Percentiles rank a stretch among this genome's conserved stretches.
Evolutionary conservation across 2,329 filamentous ascomycete species (phyloP).

Genomic region (Dactylellina sp.): DNA sequence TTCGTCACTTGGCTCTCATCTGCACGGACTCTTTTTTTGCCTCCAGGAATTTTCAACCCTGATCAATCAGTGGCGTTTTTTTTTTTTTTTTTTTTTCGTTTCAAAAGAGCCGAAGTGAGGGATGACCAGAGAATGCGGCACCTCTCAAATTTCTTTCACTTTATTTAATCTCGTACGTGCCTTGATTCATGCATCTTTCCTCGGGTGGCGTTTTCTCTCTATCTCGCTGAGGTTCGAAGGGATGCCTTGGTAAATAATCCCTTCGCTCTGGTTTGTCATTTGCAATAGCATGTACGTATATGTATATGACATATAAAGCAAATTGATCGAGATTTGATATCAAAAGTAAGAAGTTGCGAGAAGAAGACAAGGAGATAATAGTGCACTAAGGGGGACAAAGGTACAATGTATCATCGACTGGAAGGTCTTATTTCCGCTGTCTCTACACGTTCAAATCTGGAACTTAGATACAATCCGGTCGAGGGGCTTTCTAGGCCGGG

Average conservation of each 20-base stretch:
- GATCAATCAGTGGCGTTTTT: constrained; percentile 21
- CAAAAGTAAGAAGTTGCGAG: no score
- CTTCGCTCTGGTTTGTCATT: not conserved
- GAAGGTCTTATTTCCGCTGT: no score
- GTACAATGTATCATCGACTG: no score
- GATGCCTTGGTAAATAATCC: not conserved
- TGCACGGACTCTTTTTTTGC: not conserved
- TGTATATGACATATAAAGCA: no score
- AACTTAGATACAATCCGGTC: no score
- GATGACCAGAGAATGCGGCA: constrained; percentile 8
- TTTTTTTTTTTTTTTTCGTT: not conserved
- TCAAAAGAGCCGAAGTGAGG: constrained; percentile 5
- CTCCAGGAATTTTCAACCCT: constrained; percentile 6
- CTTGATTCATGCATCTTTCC: not conserved
- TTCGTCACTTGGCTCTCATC: not conserved
- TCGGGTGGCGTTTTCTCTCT: not conserved
- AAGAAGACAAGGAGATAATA: no score
- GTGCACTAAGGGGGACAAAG: no score
- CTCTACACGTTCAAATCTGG: no score
- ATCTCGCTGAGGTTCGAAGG: not conserved
- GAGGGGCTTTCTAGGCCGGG: no score
- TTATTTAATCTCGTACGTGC: not conserved
- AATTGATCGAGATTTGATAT: no score
- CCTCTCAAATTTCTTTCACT: not conserved
- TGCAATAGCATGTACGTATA: no score